phyloP scores from a whole-genome alignment of 2,329 filamentous ascomycete genomes.

The Fusarium pininemorale region DNA sequence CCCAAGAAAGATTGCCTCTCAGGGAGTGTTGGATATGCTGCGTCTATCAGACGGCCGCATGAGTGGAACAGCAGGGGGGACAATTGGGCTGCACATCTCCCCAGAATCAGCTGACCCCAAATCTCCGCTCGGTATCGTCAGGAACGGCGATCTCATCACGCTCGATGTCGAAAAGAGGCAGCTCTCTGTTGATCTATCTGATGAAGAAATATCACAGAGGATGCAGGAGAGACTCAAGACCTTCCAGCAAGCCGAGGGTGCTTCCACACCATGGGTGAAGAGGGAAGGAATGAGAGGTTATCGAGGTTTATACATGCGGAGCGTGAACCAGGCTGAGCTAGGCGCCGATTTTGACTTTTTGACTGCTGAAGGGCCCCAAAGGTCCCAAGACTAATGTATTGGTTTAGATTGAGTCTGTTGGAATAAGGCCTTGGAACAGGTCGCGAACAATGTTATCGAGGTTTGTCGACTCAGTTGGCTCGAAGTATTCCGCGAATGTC shows the following conservation, averaged over 20 bases:
- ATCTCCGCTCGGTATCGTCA: conserved; percentile 80
- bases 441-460: conserved; percentile 48
- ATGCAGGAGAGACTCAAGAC: conserved; percentile 66
- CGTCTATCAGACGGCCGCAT: conserved; percentile 89
- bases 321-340: conserved; percentile 67
- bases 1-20: conserved; percentile 80
- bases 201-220: conserved; percentile 73
- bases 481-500: conserved; percentile 43
- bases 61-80: conserved; percentile 86
- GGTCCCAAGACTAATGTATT: not conserved
- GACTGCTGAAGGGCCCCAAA: conserved; percentile 53
- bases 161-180: conserved; percentile 78
- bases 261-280: conserved; percentile 16
- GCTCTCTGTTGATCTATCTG: conserved; percentile 66
- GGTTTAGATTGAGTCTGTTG: conserved; percentile 31
- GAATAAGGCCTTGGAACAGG: conserved; percentile 51
- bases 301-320: conserved; percentile 65
- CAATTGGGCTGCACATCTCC: conserved; percentile 87
- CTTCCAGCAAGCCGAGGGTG: conserved; percentile 40
- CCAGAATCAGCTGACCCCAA: conserved; percentile 82
- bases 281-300: conserved; percentile 58
- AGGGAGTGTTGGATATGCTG: conserved; percentile 80
- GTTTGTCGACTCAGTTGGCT: conserved; percentile 42
- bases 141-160: conserved; percentile 79
- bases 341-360: conserved; percentile 72